Conservation (phyloP, 352 stramenopile species). For the Achlya hypogyna region DNA sequence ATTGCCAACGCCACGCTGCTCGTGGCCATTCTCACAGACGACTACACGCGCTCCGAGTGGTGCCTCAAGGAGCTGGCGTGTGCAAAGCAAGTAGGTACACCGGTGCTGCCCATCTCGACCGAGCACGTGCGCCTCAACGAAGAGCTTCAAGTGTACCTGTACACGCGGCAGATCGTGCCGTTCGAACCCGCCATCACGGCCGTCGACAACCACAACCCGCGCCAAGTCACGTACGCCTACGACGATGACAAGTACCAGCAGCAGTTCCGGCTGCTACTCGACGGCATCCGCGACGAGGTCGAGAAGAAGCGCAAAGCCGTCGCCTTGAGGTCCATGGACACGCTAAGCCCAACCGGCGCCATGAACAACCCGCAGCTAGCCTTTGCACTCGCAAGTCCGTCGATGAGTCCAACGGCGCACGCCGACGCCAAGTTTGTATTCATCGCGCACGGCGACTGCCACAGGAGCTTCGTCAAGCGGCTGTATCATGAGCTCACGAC, state of each 20-base stretch:
- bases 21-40: slow-evolving; percentile 47
- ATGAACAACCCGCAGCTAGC: background rate
- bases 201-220: slow-evolving; percentile 26
- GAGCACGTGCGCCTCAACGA: slow-evolving; percentile 62
- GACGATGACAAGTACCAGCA: slow-evolving; percentile 58
- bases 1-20: slow-evolving; percentile 51
- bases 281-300: slow-evolving; percentile 73
- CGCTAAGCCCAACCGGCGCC: background rate
- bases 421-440: slow-evolving; percentile 69
- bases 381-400: slow-evolving; percentile 11
- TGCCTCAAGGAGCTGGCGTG: slow-evolving; percentile 54
- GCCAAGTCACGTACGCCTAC: slow-evolving; percentile 46
- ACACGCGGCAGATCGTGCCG: slow-evolving; percentile 70
- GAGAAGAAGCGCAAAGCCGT: slow-evolving; percentile 37
- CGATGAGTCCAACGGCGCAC: slow-evolving; percentile 25
- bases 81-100: slow-evolving; percentile 66
- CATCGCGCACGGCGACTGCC: slow-evolving; percentile 69
- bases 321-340: background rate
- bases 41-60: slow-evolving; percentile 51
- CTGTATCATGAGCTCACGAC: slow-evolving; percentile 46
- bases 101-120: slow-evolving; percentile 68
- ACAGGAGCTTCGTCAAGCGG: slow-evolving; percentile 60
- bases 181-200: slow-evolving; percentile 60
- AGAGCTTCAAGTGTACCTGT: slow-evolving; percentile 79
- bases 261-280: slow-evolving; percentile 56